Conservation (phyloP, 140 eudicot genomes). For the Flaveria floridana region DNA sequence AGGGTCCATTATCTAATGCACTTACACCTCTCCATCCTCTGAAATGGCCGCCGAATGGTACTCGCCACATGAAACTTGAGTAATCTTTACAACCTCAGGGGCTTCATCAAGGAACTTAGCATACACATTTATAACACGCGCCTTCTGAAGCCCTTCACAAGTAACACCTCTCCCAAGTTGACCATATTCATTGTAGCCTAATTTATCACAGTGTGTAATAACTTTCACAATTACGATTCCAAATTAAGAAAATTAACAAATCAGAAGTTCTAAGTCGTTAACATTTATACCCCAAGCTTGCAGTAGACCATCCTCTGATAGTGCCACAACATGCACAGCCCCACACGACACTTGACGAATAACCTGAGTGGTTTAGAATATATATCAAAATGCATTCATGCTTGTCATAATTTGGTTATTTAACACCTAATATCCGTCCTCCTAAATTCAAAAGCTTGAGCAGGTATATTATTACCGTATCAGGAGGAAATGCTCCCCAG, state of each 20-base stretch:
- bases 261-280: neutral
- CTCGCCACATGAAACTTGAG: conserved; percentile 96
- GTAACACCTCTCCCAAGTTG: conserved; percentile 99
- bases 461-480: conserved; percentile 52
- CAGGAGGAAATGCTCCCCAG: conserved; percentile 94
- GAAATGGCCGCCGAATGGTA: conserved; percentile 96
- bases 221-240: conserved; percentile 23
- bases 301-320: conserved; percentile 91
- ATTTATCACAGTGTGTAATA: conserved; percentile 51
- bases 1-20: conserved; percentile 50
- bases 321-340: conserved; percentile 81
- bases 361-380: conserved; percentile 42
- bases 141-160: conserved; percentile 95
- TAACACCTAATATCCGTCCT: neutral
- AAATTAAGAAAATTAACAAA: neutral
- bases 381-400: conserved; percentile 20
- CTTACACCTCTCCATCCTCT: conserved; percentile 97
- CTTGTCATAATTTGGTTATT: conserved; percentile 17
- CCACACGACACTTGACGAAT: conserved; percentile 95
- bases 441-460: conserved; percentile 2
- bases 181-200: conserved; percentile 98
- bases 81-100: conserved; percentile 94
- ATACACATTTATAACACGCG: conserved; percentile 66
- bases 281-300: conserved; percentile 93
- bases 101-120: conserved; percentile 90